Evolutionary conservation across 2,329 filamentous ascomycete species (phyloP).

Genomic region (Drechslerella dactyloides): DNA sequence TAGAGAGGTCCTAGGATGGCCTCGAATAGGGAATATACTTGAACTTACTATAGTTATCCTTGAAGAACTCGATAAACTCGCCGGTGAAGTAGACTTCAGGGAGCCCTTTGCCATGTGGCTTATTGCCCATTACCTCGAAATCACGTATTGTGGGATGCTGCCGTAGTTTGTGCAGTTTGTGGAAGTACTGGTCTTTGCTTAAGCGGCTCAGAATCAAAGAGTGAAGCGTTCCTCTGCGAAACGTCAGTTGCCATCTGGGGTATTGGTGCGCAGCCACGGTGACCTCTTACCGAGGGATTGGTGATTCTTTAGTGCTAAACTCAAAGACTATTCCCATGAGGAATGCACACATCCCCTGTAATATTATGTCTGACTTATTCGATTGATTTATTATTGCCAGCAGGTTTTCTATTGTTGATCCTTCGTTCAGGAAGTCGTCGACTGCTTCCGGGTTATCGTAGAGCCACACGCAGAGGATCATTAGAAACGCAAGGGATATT

Average conservation of each 20-base stretch:
- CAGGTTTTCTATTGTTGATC: conserved; percentile 86
- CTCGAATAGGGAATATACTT: background rate
- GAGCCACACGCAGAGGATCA: conserved; percentile 85
- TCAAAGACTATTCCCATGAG: conserved; percentile 90
- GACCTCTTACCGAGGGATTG: conserved; percentile 67
- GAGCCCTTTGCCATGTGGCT: conserved; percentile 61
- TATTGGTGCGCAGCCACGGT: background rate
- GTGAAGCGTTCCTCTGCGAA: conserved; percentile 72
- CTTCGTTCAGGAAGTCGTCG: conserved; percentile 90
- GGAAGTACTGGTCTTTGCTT: conserved; percentile 84
- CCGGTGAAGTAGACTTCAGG: conserved; percentile 86
- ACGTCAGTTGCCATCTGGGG: background rate
- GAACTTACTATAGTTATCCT: conserved; percentile 79
- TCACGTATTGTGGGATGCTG: conserved; percentile 81
- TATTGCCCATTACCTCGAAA: conserved; percentile 71
- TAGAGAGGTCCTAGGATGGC: background rate
- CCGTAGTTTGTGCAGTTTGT: conserved; percentile 77
- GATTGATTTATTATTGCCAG: conserved; percentile 75
- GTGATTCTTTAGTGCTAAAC: conserved; percentile 96
- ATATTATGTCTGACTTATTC: conserved; percentile 67
- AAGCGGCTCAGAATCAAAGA: conserved; percentile 77
- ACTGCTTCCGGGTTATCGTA: conserved; percentile 91
- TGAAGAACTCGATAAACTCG: conserved; percentile 89
- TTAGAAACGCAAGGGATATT: conserved; percentile 82
- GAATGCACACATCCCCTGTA: conserved; percentile 82